phyloP scores from a whole-genome alignment of 768 basidiomycete species.

The Suillus paluster region DNA sequence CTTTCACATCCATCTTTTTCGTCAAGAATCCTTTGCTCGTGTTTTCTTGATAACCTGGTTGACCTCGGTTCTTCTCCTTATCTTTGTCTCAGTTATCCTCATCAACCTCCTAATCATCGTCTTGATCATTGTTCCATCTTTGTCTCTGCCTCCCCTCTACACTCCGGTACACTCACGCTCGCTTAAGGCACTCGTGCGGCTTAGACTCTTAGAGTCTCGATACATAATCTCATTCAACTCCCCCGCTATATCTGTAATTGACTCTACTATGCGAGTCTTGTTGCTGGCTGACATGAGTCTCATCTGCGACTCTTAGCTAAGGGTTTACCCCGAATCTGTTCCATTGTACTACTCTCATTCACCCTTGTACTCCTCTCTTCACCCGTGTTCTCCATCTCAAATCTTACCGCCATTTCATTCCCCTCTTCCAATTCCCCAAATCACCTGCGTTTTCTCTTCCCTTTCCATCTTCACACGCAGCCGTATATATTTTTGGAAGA shows the following conservation, averaged over 20 bases:
- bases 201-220: conserved; percentile 6
- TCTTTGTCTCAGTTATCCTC: not conserved
- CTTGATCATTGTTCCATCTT: not conserved
- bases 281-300: not conserved
- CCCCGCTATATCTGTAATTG: too few species aligned
- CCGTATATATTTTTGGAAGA: conserved; percentile 17
- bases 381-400: not conserved
- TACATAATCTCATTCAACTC: not conserved
- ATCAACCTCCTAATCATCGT: not conserved
- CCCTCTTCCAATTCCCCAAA: not conserved
- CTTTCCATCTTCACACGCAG: not conserved
- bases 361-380: not conserved
- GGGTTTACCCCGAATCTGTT: not conserved
- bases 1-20: too few species aligned
- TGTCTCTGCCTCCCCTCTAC: not conserved
- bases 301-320: not conserved
- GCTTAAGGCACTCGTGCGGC: not conserved
- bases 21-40: not conserved
- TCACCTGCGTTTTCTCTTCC: not conserved
- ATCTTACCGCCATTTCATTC: not conserved
- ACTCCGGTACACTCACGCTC: not conserved
- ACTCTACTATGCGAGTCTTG: conserved; percentile 2
- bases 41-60: not conserved
- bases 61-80: not conserved
- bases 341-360: conserved; percentile 1